A percentile compares a stretch with the other conserved stretches of the same genome.
Evolutionary conservation across 768 basidiomycete genomes (phyloP).

Genomic region (Mycena capillaripes): DNA sequence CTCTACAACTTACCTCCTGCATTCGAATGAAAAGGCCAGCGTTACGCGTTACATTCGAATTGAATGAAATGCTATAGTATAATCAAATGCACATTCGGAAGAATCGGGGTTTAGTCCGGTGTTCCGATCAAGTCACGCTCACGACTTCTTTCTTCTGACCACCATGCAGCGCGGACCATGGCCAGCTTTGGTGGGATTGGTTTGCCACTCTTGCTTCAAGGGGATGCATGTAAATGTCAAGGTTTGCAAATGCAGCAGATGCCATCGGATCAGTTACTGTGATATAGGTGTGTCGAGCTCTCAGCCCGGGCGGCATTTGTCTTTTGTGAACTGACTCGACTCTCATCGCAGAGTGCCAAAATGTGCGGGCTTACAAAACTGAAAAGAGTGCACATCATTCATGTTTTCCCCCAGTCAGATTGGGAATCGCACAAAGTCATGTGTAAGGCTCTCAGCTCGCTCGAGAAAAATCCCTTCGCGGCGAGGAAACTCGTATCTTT

Average conservation of each 20-base stretch:
- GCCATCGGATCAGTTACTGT: slow-evolving; percentile 26
- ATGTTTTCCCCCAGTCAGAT: slow-evolving; percentile 23
- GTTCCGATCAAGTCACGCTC: slow-evolving; percentile 26
- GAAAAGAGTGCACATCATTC: slow-evolving; percentile 16
- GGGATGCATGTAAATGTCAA: slow-evolving; percentile 18
- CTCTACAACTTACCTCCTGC: too few relatives aligned
- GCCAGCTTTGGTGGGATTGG: slow-evolving; percentile 21
- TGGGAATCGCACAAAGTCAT: slow-evolving; percentile 17
- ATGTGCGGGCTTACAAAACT: slow-evolving; percentile 24
- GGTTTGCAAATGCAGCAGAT: slow-evolving; percentile 24
- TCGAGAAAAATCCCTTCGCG: slow-evolving; percentile 21
- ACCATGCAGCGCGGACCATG: slow-evolving; percentile 23
- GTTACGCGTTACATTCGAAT: too few relatives aligned
- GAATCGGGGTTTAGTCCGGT: neutral
- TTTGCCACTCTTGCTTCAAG: slow-evolving; percentile 25
- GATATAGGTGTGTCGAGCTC: slow-evolving; percentile 18
- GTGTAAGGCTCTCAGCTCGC: slow-evolving; percentile 21
- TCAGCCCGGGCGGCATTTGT: slow-evolving; percentile 19
- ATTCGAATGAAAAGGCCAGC: too few relatives aligned
- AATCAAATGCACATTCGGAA: too few relatives aligned
- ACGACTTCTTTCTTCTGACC: slow-evolving; percentile 22
- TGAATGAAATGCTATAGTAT: too few relatives aligned
- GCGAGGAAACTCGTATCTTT: slow-evolving; percentile 19
- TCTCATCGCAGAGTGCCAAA: slow-evolving; percentile 27
- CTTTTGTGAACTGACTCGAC: slow-evolving; percentile 21